Evolutionary conservation across 164 flowering plant species (phyloP), one percentile per base, ranked within the genome.

Genomic region (Umbellularia californica): DNA sequence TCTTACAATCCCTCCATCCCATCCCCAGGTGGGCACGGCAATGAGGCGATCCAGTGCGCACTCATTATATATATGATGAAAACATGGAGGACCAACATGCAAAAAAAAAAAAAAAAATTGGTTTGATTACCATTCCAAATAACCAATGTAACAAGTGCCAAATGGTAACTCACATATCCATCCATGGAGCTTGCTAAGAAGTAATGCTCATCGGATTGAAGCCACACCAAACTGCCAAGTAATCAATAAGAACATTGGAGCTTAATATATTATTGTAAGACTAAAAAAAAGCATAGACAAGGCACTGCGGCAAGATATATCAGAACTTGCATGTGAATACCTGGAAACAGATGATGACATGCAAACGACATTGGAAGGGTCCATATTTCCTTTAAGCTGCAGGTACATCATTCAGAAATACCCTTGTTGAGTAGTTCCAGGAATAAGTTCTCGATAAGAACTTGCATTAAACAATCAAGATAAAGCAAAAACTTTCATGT

Each of bases 121-220:
- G 47, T 7, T 41, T 41, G 47, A 41, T 41, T 41, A 6, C 47
- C 47, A 41, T 52, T 71, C 30, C 58, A 70, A 12, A 25, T 24
- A 71, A 71, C 14, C 64, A 74, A 19, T 22, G 15, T 63, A 66
- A 66, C 22, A 0, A 33, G 20, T 22, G 58, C 33, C n/a, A 47
- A 47, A 76, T 15, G 68, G 70, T 33, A 35, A 90, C 96, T 87
- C 33, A 93, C 98, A 83, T 87, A 82, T 73, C 99, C 99, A 87
- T 95, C 97, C 98, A 93, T 90, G 58, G 98, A 90, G 86, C 99
- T 93, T 70, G 98, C 98, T 85, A 93, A 74, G 82, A 93, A 93
- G 84, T 90, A 90, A 64, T 89, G 91, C 60, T 90, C 96, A 79
- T 85, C 83, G 12, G 79, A 78, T 74, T 81, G 86, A 77, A 95